These are phyloP conservation scores for Cucurbita maxima DNA, from an alignment of 306 rosid species.

Conservation along the genomic window DNA sequence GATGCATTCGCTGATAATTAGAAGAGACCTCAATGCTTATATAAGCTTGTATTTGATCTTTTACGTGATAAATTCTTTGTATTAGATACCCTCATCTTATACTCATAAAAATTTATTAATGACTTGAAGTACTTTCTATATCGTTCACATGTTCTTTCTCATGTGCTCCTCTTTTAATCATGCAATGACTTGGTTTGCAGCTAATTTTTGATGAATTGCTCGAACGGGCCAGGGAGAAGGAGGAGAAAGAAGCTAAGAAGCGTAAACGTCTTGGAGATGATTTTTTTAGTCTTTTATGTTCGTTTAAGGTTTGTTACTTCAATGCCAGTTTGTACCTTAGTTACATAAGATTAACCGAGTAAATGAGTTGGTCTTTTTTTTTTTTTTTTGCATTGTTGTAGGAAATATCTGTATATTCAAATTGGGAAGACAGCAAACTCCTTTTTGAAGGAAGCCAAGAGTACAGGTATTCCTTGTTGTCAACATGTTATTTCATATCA, in stretches of 20 bases:
- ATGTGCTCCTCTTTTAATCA: constrained; percentile 8
- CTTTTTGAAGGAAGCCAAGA: constrained; percentile 54
- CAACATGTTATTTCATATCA: neutral
- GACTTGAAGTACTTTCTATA: neutral
- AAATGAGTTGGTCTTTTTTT: neutral
- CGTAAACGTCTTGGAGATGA: constrained; percentile 72
- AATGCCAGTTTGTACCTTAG: constrained; percentile 1
- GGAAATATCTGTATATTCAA: constrained; percentile 58
- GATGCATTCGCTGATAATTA: neutral
- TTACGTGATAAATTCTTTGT: neutral
- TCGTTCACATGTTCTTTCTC: neutral
- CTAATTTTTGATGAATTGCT: constrained; percentile 72
- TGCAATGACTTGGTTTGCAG: constrained; percentile 37
- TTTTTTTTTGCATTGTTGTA: constrained; percentile 23
- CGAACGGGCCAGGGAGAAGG: constrained; percentile 67
- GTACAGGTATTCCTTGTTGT: constrained; percentile 39
- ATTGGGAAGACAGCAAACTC: constrained; percentile 60
- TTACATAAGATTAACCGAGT: neutral
- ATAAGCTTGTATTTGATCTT: neutral
- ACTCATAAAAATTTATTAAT: neutral
- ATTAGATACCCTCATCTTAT: neutral
- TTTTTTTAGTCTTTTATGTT: constrained; percentile 43
- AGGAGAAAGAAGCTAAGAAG: constrained; percentile 84
- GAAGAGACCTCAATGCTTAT: neutral
- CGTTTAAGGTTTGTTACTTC: constrained; percentile 41